Conservation (phyloP, 371 early-diverging fungal genomes). For the Rhizomucor miehei region DNA sequence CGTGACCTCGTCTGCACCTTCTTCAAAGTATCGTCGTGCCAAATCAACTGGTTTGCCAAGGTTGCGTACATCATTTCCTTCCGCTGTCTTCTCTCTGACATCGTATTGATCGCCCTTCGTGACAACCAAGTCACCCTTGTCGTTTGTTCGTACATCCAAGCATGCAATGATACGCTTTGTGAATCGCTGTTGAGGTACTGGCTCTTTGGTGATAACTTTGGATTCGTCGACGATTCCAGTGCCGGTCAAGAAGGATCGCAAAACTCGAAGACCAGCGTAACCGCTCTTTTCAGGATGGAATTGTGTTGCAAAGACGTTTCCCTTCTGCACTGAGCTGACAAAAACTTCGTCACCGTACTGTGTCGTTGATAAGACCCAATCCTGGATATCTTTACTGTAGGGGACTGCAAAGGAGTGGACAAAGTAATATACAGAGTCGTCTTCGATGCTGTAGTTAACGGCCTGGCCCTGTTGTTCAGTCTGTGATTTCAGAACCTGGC, state of each 20-base stretch:
- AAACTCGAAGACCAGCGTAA: conserved; percentile 77
- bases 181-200: conserved; percentile 55
- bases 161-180: conserved; percentile 95
- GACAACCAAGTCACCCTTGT: conserved; percentile 93
- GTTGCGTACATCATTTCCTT: conserved; percentile 86
- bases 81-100: conserved; percentile 76
- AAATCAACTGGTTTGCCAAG: conserved; percentile 96
- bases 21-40: conserved; percentile 87
- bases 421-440: conserved; percentile 82
- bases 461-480: conserved; percentile 22
- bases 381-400: conserved; percentile 44
- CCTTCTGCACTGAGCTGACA: conserved; percentile 78
- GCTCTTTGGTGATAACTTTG: conserved; percentile 20
- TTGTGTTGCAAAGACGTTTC: conserved; percentile 93
- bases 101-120: conserved; percentile 99
- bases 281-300: conserved; percentile 99
- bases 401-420: conserved; percentile 94
- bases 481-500: conserved; percentile 42
- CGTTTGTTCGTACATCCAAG: conserved; percentile 95
- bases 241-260: conserved; percentile 77
- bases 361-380: conserved; percentile 76
- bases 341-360: conserved; percentile 87
- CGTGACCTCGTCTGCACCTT: conserved; percentile 97
- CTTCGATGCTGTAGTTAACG: conserved; percentile 40
- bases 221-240: conserved; percentile 33